A percentile compares a stretch with the other conserved stretches of the same genome.
phyloP scores from a whole-genome alignment of 805 yeast species.

The Torulaspora delbrueckii region DNA sequence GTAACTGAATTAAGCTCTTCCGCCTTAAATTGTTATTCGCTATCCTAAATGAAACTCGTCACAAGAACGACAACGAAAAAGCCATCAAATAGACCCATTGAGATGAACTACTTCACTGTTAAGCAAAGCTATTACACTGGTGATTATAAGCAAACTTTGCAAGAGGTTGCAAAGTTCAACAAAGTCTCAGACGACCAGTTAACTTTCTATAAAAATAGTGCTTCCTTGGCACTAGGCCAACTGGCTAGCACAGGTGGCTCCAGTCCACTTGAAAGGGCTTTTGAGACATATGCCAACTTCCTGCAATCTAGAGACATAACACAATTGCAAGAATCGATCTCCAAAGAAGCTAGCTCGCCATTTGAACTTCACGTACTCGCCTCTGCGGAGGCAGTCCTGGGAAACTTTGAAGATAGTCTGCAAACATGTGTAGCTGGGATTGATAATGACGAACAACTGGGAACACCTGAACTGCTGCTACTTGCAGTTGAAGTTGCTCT shows the following conservation, averaged over 20 bases:
- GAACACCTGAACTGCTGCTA: slow-evolving; percentile 38
- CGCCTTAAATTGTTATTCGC: neutral
- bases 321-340: slow-evolving; percentile 15
- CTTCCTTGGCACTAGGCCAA: slow-evolving; percentile 32
- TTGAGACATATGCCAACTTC: slow-evolving; percentile 28
- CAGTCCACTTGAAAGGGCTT: slow-evolving; percentile 30
- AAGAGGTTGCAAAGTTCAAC: slow-evolving; percentile 40
- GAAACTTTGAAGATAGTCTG: slow-evolving; percentile 34
- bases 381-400: slow-evolving; percentile 26
- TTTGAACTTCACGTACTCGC: slow-evolving; percentile 28
- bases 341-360: slow-evolving; percentile 15
- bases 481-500: slow-evolving; percentile 41
- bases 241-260: slow-evolving; percentile 19
- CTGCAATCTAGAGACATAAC: slow-evolving; percentile 19
- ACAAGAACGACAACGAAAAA: neutral
- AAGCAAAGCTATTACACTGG: slow-evolving; percentile 60
- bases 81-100: neutral
- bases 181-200: slow-evolving; percentile 31
- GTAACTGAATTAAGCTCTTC: neutral
- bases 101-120: slow-evolving; percentile 46
- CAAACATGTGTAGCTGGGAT: slow-evolving; percentile 40
- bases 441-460: slow-evolving; percentile 40
- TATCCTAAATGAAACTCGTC: neutral
- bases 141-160: slow-evolving; percentile 44
- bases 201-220: slow-evolving; percentile 35